These are phyloP conservation scores for Exophiala viscosa DNA, from an alignment of 2,329 filamentous ascomycete species.

Conservation along the genomic window DNA sequence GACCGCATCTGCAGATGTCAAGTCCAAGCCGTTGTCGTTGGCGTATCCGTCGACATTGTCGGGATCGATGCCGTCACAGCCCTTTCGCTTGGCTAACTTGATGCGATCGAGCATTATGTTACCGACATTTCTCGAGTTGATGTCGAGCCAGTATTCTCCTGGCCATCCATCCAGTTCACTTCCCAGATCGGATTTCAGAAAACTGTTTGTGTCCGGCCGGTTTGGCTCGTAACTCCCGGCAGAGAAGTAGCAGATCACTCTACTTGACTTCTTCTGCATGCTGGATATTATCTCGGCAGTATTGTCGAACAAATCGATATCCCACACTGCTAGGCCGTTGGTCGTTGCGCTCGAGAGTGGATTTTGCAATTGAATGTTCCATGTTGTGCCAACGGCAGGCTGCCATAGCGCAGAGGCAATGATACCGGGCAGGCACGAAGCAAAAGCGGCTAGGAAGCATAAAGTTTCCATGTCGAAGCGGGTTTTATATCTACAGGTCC, in stretches of 20 bases:
- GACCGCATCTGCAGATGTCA: slow-evolving; percentile 56
- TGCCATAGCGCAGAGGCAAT: not conserved
- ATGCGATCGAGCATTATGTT: slow-evolving; percentile 62
- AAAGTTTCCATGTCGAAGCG: too few relatives aligned
- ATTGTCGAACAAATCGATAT: slow-evolving; percentile 60
- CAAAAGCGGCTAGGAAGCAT: too few relatives aligned
- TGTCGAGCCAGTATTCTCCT: slow-evolving; percentile 64
- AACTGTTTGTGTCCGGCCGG: slow-evolving; percentile 56
- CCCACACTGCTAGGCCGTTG: slow-evolving; percentile 45
- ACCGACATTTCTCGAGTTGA: slow-evolving; percentile 56
- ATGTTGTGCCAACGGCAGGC: not conserved
- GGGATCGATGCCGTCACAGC: slow-evolving; percentile 66
- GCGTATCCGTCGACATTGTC: slow-evolving; percentile 68
- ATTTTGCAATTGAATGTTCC: not conserved
- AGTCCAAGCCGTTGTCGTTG: slow-evolving; percentile 60
- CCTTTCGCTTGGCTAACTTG: slow-evolving; percentile 56
- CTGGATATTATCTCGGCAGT: slow-evolving; percentile 43
- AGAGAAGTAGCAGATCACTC: slow-evolving; percentile 72
- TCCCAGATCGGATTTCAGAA: slow-evolving; percentile 56
- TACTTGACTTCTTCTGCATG: slow-evolving; percentile 52
- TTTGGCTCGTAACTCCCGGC: slow-evolving; percentile 65
- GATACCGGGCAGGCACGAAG: too few relatives aligned
- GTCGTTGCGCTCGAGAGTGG: not conserved
- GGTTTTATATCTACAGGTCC: too few relatives aligned
- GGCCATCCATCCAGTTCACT: slow-evolving; percentile 60